Conservation (phyloP, 495 filamentous ascomycete genomes). For the Jackrogersella multiformis region DNA sequence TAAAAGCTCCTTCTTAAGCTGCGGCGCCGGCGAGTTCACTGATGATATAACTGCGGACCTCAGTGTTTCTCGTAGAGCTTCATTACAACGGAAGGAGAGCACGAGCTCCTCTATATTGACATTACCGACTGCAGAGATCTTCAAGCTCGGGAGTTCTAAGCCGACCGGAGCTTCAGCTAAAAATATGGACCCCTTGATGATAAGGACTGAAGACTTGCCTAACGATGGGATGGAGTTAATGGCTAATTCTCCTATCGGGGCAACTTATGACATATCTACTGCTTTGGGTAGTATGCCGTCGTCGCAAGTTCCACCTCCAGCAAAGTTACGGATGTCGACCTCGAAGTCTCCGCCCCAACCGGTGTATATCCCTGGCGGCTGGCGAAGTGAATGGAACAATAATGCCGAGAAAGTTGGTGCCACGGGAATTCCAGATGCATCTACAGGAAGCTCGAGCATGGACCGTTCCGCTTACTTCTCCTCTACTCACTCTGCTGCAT, state of each 20-base stretch:
- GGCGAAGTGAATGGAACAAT: constrained; percentile 42
- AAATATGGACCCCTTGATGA: neutral
- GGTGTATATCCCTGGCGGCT: constrained; percentile 39
- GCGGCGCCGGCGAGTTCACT: constrained; percentile 17
- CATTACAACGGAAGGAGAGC: constrained; percentile 40
- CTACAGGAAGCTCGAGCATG: neutral
- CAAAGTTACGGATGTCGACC: constrained; percentile 8
- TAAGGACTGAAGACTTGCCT: constrained; percentile 10
- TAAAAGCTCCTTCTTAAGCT: constrained; percentile 30
- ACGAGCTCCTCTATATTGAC: constrained; percentile 38
- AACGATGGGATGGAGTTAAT: constrained; percentile 34
- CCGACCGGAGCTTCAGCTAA: neutral
- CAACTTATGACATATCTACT: constrained; percentile 19
- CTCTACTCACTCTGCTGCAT: constrained; percentile 13
- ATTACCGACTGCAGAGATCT: constrained; percentile 40
- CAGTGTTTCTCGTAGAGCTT: constrained; percentile 45
- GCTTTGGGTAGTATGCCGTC: neutral
- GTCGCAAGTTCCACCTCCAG: constrained; percentile 12
- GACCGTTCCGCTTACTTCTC: neutral
- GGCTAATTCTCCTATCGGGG: constrained; percentile 37
- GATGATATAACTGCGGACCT: constrained; percentile 38
- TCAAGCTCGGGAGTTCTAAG: constrained; percentile 26
- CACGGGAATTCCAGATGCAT: neutral
- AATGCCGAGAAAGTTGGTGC: constrained; percentile 16
- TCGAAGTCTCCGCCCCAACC: constrained; percentile 37